A percentile compares a stretch with the other conserved stretches of the same genome.
Evolutionary conservation across 768 basidiomycete species (phyloP).

Genomic region (Erythrobasidium yunnanense): DNA sequence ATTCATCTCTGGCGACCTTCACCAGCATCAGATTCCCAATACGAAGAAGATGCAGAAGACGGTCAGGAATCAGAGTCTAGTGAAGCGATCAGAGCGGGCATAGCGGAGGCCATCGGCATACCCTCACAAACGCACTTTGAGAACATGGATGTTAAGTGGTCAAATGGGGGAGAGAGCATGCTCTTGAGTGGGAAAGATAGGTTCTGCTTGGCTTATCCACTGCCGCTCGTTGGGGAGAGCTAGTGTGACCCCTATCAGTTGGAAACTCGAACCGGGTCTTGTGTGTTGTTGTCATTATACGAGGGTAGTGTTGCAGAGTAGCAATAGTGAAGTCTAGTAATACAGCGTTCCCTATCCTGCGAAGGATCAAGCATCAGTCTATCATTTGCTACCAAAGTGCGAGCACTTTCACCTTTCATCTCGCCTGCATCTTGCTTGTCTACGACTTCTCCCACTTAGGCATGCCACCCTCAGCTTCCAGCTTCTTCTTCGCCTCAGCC

Average conservation of each 20-base stretch:
- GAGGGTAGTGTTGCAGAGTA: too few relatives aligned
- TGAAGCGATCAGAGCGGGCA: background rate
- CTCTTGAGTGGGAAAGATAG: background rate
- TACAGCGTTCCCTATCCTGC: too few relatives aligned
- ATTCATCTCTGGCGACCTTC: slow-evolving; percentile 3
- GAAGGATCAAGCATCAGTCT: too few relatives aligned
- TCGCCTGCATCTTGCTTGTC: too few relatives aligned
- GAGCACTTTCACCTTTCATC: too few relatives aligned
- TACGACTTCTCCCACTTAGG: slow-evolving; percentile 27
- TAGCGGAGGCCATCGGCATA: slow-evolving; percentile 10
- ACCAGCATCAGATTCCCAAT: too few relatives aligned
- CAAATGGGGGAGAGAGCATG: background rate
- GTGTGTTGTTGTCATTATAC: too few relatives aligned
- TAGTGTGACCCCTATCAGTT: background rate
- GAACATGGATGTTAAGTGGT: background rate
- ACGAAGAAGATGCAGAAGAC: slow-evolving; percentile 4
- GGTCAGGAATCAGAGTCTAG: background rate
- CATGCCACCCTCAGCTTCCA: slow-evolving; percentile 16
- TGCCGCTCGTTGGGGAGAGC: background rate
- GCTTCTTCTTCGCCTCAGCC: slow-evolving; percentile 26
- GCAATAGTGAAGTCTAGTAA: too few relatives aligned
- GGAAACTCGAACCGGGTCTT: background rate
- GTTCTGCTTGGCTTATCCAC: slow-evolving; percentile 17
- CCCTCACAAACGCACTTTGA: slow-evolving; percentile 3
- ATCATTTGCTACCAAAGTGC: too few relatives aligned